These are phyloP conservation scores for Choanephora cucurbitarum DNA, from an alignment of 371 early-diverging fungal species.

Conservation along the genomic window DNA sequence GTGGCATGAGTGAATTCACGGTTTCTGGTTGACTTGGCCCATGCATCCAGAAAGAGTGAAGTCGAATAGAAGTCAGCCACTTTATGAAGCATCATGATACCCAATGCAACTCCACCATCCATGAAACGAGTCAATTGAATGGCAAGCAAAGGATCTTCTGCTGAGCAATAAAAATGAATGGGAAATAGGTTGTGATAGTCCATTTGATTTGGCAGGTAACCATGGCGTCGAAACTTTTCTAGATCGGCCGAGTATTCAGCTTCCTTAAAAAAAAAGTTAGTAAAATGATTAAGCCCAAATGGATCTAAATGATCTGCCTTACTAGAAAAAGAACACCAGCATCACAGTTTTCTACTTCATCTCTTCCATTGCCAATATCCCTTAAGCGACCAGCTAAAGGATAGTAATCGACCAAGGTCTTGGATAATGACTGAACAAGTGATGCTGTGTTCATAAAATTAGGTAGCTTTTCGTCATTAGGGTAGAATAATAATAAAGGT, in stretches of 20 bases:
- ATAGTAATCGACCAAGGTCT: constrained; percentile 32
- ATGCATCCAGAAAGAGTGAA: constrained; percentile 39
- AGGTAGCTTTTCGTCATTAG: constrained; percentile 19
- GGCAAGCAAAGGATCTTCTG: constrained; percentile 37
- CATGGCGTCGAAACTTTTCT: constrained; percentile 21
- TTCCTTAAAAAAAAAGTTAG: constrained; percentile 25
- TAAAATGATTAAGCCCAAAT: too few relatives aligned
- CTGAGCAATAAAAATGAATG: constrained; percentile 40
- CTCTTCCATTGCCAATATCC: constrained; percentile 42
- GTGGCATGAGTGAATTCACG: constrained; percentile 13
- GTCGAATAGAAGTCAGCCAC: constrained; percentile 40
- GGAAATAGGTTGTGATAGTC: constrained; percentile 47
- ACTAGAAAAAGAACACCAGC: constrained; percentile 39
- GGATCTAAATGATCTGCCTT: constrained; percentile 2
- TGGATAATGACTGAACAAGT: constrained; percentile 23
- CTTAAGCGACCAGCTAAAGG: constrained; percentile 40
- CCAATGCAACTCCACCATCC: constrained; percentile 43
- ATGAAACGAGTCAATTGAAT: constrained; percentile 36
- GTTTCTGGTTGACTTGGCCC: constrained; percentile 34
- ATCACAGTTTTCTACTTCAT: constrained; percentile 37
- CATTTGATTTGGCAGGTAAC: constrained; percentile 40
- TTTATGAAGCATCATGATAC: constrained; percentile 43
- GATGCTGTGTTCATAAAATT: constrained; percentile 36
- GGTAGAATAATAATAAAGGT: constrained; percentile 37
- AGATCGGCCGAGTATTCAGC: constrained; percentile 32